These are phyloP conservation scores for Misopates orontium DNA, from an alignment of 257 asterid species.

Conservation along the genomic window DNA sequence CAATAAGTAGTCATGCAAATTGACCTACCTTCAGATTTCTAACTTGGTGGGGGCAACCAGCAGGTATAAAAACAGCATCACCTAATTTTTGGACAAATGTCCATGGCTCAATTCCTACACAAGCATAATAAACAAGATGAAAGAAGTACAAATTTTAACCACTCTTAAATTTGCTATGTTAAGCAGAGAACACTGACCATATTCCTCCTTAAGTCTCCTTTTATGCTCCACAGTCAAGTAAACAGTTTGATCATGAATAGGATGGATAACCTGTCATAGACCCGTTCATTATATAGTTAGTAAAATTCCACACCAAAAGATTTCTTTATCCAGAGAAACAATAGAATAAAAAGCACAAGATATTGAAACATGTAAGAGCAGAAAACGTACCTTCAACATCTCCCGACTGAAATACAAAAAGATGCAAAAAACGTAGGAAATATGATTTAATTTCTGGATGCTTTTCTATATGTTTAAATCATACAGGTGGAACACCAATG, in stretches of 20 bases:
- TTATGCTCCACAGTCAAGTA: constrained; percentile 79
- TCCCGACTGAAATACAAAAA: neutral
- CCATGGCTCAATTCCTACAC: constrained; percentile 83
- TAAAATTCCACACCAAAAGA: no score
- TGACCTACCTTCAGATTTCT: constrained; percentile 69
- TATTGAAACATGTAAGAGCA: neutral
- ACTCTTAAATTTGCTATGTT: constrained; percentile 13
- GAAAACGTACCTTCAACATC: neutral
- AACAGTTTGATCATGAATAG: constrained; percentile 83
- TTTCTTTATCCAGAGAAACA: no score
- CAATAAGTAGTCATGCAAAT: constrained; percentile 3
- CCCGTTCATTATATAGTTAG: neutral
- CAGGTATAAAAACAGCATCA: constrained; percentile 87
- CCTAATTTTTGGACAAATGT: constrained; percentile 75
- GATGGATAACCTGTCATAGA: constrained; percentile 63
- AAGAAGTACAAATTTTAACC: neutral
- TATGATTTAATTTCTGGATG: neutral
- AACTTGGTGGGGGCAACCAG: constrained; percentile 95
- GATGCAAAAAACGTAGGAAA: neutral
- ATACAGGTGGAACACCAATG: constrained; percentile 6
- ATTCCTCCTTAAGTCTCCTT: constrained; percentile 71
- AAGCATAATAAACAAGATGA: constrained; percentile 19
- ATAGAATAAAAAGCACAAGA: neutral
- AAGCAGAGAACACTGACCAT: constrained; percentile 49
- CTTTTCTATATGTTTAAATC: neutral